These are phyloP conservation scores for Pilaira anomala DNA, from an alignment of 192 early-diverging fungal genomes.

Conservation along the genomic window DNA sequence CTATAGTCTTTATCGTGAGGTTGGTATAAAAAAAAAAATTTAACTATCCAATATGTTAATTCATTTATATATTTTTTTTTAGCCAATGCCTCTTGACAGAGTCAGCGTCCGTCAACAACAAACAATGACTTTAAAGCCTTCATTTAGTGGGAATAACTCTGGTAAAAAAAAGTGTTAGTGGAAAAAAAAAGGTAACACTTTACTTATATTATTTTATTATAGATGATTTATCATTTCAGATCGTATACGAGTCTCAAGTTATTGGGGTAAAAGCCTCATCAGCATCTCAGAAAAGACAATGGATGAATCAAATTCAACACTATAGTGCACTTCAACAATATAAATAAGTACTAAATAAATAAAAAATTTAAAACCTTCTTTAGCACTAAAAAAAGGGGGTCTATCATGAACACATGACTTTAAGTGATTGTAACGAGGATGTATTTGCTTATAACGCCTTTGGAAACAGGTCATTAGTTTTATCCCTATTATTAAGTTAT, in stretches of 20 bases:
- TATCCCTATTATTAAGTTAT: too few species aligned
- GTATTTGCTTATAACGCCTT: too few species aligned
- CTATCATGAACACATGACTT: too few species aligned
- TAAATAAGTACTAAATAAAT: slow-evolving; percentile 7
- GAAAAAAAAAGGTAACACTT: background rate
- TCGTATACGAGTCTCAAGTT: slow-evolving; percentile 49
- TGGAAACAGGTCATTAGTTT: too few species aligned
- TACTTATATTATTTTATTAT: background rate
- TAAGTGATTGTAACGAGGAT: too few species aligned
- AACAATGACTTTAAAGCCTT: slow-evolving; percentile 19
- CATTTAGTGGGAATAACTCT: slow-evolving; percentile 18
- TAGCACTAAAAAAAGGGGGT: too few species aligned
- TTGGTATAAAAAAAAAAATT: slow-evolving; percentile 16
- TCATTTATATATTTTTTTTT: slow-evolving; percentile 25
- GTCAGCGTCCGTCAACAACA: slow-evolving; percentile 14
- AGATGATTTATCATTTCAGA: slow-evolving; percentile 61
- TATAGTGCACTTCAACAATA: slow-evolving; percentile 23
- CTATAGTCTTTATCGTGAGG: slow-evolving; percentile 45
- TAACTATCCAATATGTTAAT: too few species aligned
- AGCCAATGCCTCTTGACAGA: slow-evolving; percentile 23
- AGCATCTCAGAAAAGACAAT: slow-evolving; percentile 53
- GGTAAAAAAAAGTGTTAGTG: slow-evolving; percentile 15
- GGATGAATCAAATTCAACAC: slow-evolving; percentile 49
- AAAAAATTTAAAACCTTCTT: too few species aligned
- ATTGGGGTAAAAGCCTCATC: slow-evolving; percentile 54